Conservation (phyloP, 2,329 filamentous ascomycete genomes). For the Calonectria montana region DNA sequence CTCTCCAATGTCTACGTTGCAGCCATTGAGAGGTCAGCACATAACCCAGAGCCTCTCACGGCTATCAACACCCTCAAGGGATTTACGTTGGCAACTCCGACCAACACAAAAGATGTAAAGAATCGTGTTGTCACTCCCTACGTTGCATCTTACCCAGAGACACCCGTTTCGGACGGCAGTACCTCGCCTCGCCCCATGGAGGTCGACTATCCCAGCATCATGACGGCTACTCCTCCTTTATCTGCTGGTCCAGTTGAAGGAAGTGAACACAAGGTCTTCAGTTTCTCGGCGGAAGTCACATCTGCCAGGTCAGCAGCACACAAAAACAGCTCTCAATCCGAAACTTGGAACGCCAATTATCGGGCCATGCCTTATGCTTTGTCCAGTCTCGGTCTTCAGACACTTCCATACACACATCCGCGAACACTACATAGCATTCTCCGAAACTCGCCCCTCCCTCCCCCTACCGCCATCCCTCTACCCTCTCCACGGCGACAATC, state of each 20-base stretch:
- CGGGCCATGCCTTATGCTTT: slow-evolving; percentile 23
- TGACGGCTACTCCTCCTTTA: slow-evolving; percentile 70
- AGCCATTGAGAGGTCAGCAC: slow-evolving; percentile 69
- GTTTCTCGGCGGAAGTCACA: slow-evolving; percentile 54
- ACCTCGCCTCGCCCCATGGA: slow-evolving; percentile 60
- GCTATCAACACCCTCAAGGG: slow-evolving; percentile 58
- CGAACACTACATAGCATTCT: slow-evolving; percentile 72
- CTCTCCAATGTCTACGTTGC: slow-evolving; percentile 74
- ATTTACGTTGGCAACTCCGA: slow-evolving; percentile 45
- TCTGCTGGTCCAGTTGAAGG: slow-evolving; percentile 64
- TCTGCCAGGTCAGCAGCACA: slow-evolving; percentile 23
- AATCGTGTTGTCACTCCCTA: slow-evolving; percentile 56
- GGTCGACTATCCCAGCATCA: slow-evolving; percentile 63
- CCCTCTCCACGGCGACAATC: slow-evolving; percentile 66
- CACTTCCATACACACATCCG: slow-evolving; percentile 68
- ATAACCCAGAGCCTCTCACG: slow-evolving; percentile 59
- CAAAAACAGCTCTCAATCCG: slow-evolving; percentile 20
- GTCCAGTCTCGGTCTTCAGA: slow-evolving; percentile 40
- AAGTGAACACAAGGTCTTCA: slow-evolving; percentile 56
- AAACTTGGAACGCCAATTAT: slow-evolving; percentile 29
- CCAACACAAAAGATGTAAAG: slow-evolving; percentile 44
- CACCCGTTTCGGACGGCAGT: slow-evolving; percentile 63
- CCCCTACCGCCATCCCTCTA: slow-evolving; percentile 61
- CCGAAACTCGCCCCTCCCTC: slow-evolving; percentile 73
- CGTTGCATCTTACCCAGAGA: slow-evolving; percentile 62